Conservation (phyloP, 75 land plant genomes). For the Pinus taeda region DNA sequence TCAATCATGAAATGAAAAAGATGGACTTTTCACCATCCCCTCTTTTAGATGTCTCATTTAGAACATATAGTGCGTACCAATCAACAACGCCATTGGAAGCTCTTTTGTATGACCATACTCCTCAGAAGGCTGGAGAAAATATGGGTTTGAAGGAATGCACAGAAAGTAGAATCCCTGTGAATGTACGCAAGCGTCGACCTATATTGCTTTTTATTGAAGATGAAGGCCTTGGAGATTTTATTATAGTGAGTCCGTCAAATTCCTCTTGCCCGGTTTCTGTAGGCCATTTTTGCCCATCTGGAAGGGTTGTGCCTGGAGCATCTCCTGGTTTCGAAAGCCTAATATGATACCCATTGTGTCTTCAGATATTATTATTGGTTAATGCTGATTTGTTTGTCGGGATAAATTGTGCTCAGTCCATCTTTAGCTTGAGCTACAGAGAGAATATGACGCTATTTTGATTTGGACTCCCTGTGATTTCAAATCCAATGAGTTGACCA, state of each 20-base stretch:
- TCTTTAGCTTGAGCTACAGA: constrained; percentile 1
- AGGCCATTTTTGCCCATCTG: constrained; percentile 1
- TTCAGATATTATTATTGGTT: background rate
- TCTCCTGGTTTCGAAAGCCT: background rate
- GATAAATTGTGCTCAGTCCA: constrained; percentile 5
- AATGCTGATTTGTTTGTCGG: background rate
- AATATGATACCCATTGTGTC: background rate
- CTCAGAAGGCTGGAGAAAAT: background rate
- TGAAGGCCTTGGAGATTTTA: constrained; percentile 4
- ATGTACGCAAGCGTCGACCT: background rate
- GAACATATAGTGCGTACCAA: background rate
- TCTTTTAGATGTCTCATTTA: background rate
- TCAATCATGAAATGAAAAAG: background rate
- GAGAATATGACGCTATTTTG: background rate
- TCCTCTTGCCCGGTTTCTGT: background rate
- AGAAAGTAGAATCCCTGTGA: constrained; percentile 3
- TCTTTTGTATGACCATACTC: background rate
- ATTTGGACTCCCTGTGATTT: background rate
- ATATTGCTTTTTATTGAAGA: constrained; percentile 8
- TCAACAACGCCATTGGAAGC: background rate
- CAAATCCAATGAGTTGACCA: background rate
- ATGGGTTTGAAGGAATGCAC: background rate
- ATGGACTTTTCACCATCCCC: background rate
- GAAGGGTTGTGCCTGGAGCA: background rate
- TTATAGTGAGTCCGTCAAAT: background rate